These are phyloP conservation scores for Microdochium paspali DNA, from an alignment of 2,329 filamentous ascomycete species.

Conservation along the genomic window DNA sequence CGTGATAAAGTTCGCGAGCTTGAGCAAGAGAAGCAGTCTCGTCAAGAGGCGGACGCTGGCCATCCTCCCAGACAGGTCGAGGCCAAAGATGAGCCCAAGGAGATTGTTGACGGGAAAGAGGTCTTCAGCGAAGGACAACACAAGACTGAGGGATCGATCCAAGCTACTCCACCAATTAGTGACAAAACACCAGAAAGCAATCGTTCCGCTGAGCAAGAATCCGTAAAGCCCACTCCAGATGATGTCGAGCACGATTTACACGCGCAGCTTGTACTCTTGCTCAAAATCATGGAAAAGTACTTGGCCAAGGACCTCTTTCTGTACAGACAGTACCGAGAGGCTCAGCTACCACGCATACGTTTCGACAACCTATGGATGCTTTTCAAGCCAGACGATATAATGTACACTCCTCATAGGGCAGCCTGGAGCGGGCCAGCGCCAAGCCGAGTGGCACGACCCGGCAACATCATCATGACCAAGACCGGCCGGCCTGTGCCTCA, in stretches of 20 bases:
- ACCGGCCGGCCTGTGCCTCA: neutral
- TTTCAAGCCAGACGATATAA: slow-evolving; percentile 4
- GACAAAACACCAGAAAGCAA: no score
- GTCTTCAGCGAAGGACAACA: no score
- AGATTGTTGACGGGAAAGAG: neutral
- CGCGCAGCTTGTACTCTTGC: neutral
- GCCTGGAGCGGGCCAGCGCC: neutral
- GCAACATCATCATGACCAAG: neutral
- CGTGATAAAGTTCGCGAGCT: neutral
- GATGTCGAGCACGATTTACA: neutral
- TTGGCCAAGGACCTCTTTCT: neutral
- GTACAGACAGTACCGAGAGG: neutral
- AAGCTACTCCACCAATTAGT: no score
- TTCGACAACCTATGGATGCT: slow-evolving; percentile 7
- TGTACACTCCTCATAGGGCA: neutral
- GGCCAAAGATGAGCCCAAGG: no score
- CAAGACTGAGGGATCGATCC: no score
- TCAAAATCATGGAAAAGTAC: neutral
- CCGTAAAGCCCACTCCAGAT: no score
- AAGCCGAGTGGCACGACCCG: neutral
- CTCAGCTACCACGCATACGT: slow-evolving; percentile 1
- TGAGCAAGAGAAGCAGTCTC: neutral
- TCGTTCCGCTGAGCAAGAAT: no score
- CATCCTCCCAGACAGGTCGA: no score
- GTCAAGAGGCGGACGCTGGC: no score